phyloP scores from a whole-genome alignment of 2,329 filamentous ascomycete species.

The Trichoderma guizhouense region DNA sequence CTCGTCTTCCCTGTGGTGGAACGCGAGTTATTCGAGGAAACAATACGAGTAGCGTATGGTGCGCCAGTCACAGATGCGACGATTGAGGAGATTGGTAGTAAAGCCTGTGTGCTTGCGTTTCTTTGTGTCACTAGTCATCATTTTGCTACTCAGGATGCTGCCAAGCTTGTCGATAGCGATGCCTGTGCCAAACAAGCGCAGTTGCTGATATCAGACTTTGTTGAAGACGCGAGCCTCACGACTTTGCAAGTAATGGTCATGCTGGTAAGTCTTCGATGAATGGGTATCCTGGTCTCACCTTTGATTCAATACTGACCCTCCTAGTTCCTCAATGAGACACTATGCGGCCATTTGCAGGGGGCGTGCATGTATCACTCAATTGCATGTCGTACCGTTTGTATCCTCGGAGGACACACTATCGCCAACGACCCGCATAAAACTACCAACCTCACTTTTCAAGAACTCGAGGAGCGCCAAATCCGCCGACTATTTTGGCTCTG shows the following conservation, averaged over 20 bases:
- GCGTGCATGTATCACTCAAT: constrained; percentile 43
- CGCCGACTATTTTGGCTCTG: constrained; percentile 52
- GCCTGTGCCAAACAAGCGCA: constrained; percentile 40
- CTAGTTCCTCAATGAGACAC: constrained; percentile 42
- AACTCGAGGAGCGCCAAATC: constrained; percentile 33
- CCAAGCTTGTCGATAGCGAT: constrained; percentile 38
- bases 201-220: constrained; percentile 39
- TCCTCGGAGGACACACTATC: constrained; percentile 44
- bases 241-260: constrained; percentile 46
- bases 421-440: constrained; percentile 18
- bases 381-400: constrained; percentile 46
- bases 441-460: constrained; percentile 20
- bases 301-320: neutral
- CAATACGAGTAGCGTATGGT: constrained; percentile 44
- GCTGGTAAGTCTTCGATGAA: constrained; percentile 38
- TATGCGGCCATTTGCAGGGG: constrained; percentile 45
- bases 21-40: constrained; percentile 43
- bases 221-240: constrained; percentile 43
- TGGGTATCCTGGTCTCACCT: neutral
- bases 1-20: constrained; percentile 50
- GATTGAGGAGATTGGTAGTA: constrained; percentile 34
- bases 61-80: constrained; percentile 20
- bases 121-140: constrained; percentile 33
- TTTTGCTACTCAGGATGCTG: constrained; percentile 21
- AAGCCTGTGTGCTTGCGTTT: constrained; percentile 49